Evolutionary conservation across 148 eudicot species (phyloP).

Genomic region (Camellia granthamiana): DNA sequence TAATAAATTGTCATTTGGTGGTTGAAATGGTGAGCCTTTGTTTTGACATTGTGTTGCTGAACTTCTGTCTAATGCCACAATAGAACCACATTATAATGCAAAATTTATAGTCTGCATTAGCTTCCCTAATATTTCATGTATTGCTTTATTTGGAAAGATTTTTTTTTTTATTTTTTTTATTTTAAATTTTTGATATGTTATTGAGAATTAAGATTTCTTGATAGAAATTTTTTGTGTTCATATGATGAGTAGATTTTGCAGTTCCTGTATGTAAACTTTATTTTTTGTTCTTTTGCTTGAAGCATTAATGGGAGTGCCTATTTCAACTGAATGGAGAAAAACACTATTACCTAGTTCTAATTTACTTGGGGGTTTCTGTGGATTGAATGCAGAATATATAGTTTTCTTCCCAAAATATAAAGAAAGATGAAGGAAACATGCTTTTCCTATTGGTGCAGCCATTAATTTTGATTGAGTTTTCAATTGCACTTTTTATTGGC

Average conservation of each 20-base stretch:
- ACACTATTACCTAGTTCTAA: background rate
- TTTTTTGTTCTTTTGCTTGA: background rate
- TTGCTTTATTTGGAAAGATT: background rate
- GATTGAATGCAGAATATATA: background rate
- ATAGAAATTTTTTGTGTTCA: background rate
- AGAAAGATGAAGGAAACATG: background rate
- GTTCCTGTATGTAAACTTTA: background rate
- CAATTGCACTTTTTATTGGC: background rate
- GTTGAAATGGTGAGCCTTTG: background rate
- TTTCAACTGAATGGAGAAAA: background rate
- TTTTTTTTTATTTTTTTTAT: background rate
- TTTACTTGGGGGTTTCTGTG: background rate
- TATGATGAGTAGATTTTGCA: background rate
- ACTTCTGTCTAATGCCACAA: background rate
- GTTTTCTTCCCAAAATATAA: too few relatives aligned
- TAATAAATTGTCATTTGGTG: background rate
- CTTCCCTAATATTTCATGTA: background rate
- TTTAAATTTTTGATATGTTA: background rate
- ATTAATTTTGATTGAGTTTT: background rate
- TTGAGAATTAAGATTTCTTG: background rate
- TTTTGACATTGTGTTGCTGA: background rate
- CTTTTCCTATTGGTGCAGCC: background rate
- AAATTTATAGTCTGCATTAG: background rate
- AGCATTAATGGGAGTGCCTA: background rate
- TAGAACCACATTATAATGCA: background rate